These are phyloP conservation scores for Sutorius eximius DNA, from an alignment of 1,284 basidiomycete species.

Conservation along the genomic window DNA sequence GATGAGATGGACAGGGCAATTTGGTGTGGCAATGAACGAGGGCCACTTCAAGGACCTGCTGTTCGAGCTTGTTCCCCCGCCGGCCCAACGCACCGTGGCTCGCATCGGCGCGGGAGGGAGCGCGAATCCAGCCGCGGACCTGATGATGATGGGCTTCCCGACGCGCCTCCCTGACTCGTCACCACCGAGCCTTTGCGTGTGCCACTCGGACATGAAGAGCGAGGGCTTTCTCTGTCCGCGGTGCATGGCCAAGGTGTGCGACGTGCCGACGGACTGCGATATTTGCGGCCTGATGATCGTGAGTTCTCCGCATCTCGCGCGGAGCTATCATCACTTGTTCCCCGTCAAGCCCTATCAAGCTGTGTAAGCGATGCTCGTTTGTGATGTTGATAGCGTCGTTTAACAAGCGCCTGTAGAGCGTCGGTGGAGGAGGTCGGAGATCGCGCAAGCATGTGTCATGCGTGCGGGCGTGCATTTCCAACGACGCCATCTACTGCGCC, in stretches of 20 bases:
- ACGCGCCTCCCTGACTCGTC: slow-evolving; percentile 84
- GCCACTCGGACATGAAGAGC: slow-evolving; percentile 87
- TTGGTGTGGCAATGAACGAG: slow-evolving; percentile 96
- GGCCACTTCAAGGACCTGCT: slow-evolving; percentile 94
- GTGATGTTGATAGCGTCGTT: slow-evolving; percentile 2
- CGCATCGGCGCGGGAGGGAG: slow-evolving; percentile 48
- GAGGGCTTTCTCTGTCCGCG: slow-evolving; percentile 95
- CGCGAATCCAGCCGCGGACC: slow-evolving; percentile 73
- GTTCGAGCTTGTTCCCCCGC: slow-evolving; percentile 95
- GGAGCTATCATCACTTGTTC: slow-evolving; percentile 94
- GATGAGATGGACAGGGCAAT: slow-evolving; percentile 61
- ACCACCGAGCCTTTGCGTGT: slow-evolving; percentile 85
- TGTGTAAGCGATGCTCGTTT: slow-evolving; percentile 58
- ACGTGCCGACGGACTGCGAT: slow-evolving; percentile 97
- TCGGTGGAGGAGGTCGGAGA: slow-evolving; percentile 39
- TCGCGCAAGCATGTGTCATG: slow-evolving; percentile 56
- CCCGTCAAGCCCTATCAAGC: slow-evolving; percentile 81
- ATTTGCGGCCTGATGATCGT: slow-evolving; percentile 98
- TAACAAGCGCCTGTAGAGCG: slow-evolving; percentile 34
- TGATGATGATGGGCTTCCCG: slow-evolving; percentile 99
- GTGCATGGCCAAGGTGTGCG: slow-evolving; percentile 91
- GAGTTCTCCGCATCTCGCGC: slow-evolving; percentile 92
- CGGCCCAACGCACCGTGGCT: slow-evolving; percentile 71
- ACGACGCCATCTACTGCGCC: slow-evolving; percentile 36
- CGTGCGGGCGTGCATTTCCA: slow-evolving; percentile 69